phyloP scores from a whole-genome alignment of 1,284 basidiomycete genomes.

The Cutaneotrichosporon sp. region DNA sequence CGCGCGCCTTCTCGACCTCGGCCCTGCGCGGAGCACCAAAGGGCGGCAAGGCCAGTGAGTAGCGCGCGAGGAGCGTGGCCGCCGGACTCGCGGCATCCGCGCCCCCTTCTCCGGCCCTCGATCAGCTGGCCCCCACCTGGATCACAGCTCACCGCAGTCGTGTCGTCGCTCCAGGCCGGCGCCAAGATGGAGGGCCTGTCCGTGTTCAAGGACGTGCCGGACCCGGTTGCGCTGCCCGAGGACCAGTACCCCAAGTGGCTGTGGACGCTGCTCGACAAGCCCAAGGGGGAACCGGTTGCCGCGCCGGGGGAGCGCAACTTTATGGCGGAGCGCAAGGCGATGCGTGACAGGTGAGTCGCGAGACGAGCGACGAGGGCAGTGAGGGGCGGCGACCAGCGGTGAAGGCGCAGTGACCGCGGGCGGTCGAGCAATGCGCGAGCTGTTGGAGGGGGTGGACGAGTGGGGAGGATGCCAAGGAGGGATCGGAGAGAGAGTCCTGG shows the following conservation, averaged over 20 bases:
- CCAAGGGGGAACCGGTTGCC: conserved; percentile 21
- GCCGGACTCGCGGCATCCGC: too few relatives aligned
- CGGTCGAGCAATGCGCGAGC: too few relatives aligned
- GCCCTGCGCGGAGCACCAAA: neutral
- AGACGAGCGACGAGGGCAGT: neutral
- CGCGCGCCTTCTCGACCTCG: conserved; percentile 12
- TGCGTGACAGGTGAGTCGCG: conserved; percentile 45
- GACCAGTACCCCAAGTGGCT: conserved; percentile 87
- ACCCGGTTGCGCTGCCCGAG: conserved; percentile 77
- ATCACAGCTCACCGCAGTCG: conserved; percentile 26
- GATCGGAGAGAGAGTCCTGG: too few relatives aligned
- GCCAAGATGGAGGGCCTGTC: conserved; percentile 74
- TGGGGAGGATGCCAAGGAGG: too few relatives aligned
- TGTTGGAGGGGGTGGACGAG: neutral
- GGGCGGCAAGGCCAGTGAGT: conserved; percentile 6
- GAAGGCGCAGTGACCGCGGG: too few relatives aligned
- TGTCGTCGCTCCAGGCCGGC: conserved; percentile 63
- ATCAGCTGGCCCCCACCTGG: too few relatives aligned
- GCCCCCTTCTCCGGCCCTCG: too few relatives aligned
- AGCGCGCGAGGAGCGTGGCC: neutral
- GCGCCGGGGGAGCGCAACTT: conserved; percentile 39
- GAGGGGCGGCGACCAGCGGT: too few relatives aligned
- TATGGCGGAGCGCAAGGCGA: conserved; percentile 42
- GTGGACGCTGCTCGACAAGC: conserved; percentile 67
- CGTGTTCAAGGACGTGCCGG: conserved; percentile 78